Evolutionary conservation across 106 monocot genomes (phyloP).

Genomic region (Phalaenopsis equestris): DNA sequence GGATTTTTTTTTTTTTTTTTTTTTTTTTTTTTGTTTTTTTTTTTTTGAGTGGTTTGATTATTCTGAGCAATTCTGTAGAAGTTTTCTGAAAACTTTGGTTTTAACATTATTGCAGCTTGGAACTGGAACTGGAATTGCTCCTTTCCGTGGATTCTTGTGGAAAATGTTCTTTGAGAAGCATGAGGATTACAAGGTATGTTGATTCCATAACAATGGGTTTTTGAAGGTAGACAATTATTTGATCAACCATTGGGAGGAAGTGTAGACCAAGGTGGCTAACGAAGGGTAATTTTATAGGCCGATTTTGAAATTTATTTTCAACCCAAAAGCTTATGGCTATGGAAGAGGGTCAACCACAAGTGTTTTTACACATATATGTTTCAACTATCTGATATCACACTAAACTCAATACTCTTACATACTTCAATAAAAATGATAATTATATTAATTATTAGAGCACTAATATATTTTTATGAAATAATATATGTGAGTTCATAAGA

Average conservation of each 20-base stretch:
- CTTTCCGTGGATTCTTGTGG: slow-evolving; percentile 89
- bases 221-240: neutral
- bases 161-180: slow-evolving; percentile 99
- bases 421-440: neutral
- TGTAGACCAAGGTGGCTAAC: neutral
- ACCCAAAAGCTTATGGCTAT: neutral
- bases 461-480: too few relatives aligned
- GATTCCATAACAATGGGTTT: too few relatives aligned
- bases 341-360: neutral
- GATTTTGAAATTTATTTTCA: neutral
- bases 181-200: slow-evolving; percentile 80
- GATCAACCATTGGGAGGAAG: neutral
- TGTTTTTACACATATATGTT: neutral
- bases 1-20: neutral
- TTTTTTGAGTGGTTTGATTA: neutral
- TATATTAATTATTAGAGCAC: too few relatives aligned
- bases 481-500: too few relatives aligned
- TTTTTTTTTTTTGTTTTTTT: neutral
- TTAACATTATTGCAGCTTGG: slow-evolving; percentile 55
- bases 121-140: slow-evolving; percentile 95
- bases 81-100: neutral
- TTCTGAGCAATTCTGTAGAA: neutral
- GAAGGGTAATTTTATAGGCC: neutral
- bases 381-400: neutral
- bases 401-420: neutral